phyloP scores from a whole-genome alignment of 73 alveolate species.

The Effrenium voratum region DNA sequence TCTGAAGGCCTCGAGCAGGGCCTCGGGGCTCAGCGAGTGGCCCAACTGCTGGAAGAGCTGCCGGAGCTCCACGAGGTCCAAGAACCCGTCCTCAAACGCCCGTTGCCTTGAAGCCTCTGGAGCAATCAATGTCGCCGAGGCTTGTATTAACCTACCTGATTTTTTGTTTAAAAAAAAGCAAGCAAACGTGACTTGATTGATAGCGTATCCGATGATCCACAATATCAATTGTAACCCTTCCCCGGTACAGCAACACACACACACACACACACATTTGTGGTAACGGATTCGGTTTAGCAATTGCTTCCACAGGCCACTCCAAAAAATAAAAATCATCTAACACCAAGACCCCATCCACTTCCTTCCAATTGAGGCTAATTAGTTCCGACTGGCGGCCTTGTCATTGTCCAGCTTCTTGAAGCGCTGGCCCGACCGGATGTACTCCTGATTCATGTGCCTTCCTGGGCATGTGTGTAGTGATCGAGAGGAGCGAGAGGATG shows the following conservation, averaged over 20 bases:
- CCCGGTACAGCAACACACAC: too few species aligned
- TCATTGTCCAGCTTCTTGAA: slow-evolving; percentile 40
- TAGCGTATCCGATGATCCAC: not conserved
- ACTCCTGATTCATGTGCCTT: not conserved
- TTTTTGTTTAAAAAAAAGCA: not conserved
- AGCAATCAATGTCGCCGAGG: not conserved
- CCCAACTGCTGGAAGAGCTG: slow-evolving; percentile 14
- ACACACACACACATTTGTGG: too few species aligned
- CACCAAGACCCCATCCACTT: not conserved
- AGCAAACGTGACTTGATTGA: not conserved
- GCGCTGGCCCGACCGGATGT: not conserved
- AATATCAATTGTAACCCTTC: not conserved
- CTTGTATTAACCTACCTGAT: not conserved
- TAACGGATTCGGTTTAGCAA: not conserved
- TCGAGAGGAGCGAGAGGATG: not conserved
- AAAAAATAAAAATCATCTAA: not conserved
- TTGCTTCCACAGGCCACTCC: not conserved
- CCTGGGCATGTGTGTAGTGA: not conserved
- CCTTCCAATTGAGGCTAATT: too few species aligned
- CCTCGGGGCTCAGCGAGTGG: not conserved
- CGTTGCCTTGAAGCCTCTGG: too few species aligned
- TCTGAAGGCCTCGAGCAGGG: too few species aligned
- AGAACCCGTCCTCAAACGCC: slow-evolving; percentile 52
- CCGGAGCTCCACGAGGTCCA: slow-evolving; percentile 42
- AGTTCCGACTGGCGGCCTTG: slow-evolving; percentile 29